Evolutionary conservation across 2,329 filamentous ascomycete genomes (phyloP).

Genomic region (Colletotrichum musicola): DNA sequence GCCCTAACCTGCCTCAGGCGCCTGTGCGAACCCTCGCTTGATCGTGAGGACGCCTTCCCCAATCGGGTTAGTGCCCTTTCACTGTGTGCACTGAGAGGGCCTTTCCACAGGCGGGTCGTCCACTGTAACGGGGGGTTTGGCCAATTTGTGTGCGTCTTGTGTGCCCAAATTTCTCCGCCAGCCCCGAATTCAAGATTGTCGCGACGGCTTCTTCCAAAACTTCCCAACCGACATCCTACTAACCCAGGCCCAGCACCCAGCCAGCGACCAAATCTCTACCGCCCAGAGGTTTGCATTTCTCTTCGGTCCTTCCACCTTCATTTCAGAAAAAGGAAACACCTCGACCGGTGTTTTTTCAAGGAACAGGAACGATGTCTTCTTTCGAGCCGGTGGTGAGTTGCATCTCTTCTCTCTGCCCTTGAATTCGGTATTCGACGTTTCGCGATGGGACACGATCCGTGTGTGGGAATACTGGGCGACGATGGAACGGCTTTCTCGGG

Average conservation of each 20-base stretch:
- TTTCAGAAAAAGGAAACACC: conserved; percentile 31
- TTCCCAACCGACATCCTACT: conserved; percentile 40
- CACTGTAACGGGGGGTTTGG: conserved; percentile 15
- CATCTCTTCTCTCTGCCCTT: not conserved
- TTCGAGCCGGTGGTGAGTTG: conserved; percentile 79
- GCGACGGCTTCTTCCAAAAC: conserved; percentile 39
- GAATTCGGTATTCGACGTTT: not conserved
- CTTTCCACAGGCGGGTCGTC: not conserved
- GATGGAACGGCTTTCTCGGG: conserved; percentile 15
- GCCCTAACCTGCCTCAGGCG: conserved; percentile 52
- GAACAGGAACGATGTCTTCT: conserved; percentile 71
- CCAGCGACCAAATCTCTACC: conserved; percentile 40
- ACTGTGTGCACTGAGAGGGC: conserved; percentile 18
- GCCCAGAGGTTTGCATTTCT: conserved; percentile 43
- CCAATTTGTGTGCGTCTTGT: conserved; percentile 43
- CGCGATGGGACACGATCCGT: not conserved
- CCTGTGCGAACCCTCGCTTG: conserved; percentile 51
- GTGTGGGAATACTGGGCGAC: conserved; percentile 4
- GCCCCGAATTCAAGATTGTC: conserved; percentile 39
- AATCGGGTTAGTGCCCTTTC: conserved; percentile 48
- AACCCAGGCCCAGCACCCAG: conserved; percentile 42
- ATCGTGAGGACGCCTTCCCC: conserved; percentile 46
- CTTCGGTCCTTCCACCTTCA: conserved; percentile 33
- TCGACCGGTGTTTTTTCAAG: conserved; percentile 46
- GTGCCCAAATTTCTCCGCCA: conserved; percentile 41